phyloP scores from a whole-genome alignment of 2,329 filamentous ascomycete genomes.

The Trichoderma koningiopsis region DNA sequence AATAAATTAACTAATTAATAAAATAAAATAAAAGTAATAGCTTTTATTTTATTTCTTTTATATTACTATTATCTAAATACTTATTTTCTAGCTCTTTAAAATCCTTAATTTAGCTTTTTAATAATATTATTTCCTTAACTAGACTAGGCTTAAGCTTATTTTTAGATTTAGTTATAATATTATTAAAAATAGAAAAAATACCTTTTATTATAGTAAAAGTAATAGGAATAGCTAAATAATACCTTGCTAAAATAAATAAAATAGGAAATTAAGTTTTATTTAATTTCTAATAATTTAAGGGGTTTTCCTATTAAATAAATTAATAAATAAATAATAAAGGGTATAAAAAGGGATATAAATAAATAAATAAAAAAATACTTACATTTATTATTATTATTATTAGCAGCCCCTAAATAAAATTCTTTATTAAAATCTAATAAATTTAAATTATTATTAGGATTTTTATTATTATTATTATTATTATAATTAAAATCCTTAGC shows the following conservation, averaged over 20 bases:
- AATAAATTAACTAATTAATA: too few relatives aligned
- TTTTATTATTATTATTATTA: not conserved
- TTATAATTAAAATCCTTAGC: not conserved
- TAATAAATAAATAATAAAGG: too few relatives aligned
- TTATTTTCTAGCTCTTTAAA: not conserved
- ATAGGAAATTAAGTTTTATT: not conserved
- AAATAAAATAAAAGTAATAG: too few relatives aligned
- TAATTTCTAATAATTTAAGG: not conserved
- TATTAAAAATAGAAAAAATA: not conserved
- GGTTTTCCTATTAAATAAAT: too few relatives aligned
- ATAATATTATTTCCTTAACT: not conserved
- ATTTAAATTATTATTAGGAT: too few relatives aligned
- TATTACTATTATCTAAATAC: not conserved
- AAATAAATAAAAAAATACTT: not conserved
- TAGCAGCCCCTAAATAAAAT: not conserved
- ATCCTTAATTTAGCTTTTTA: not conserved
- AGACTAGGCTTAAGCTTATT: not conserved
- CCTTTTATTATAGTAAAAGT: not conserved
- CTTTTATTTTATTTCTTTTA: too few relatives aligned
- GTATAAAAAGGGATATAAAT: not conserved
- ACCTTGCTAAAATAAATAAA: not conserved
- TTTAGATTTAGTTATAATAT: not conserved
- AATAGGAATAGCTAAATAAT: not conserved
- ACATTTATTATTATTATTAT: not conserved
- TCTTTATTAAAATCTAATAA: not conserved